Percentiles rank a stretch among this genome's conserved stretches.
Evolutionary conservation across 148 eudicot species (phyloP).

Genomic region (Fagopyrum esculentum): DNA sequence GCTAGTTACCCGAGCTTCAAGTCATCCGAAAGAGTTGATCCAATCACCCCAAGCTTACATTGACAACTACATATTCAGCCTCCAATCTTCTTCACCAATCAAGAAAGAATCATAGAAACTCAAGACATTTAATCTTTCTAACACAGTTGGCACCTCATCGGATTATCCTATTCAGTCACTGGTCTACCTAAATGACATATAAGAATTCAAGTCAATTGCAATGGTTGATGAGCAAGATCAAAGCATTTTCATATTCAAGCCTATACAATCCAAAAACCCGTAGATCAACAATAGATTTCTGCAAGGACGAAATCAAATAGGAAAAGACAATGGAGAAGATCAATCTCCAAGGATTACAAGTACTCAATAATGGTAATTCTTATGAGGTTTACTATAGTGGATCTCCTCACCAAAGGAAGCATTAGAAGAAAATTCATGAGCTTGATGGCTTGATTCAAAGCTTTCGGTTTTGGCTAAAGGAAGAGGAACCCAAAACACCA

Average conservation of each 20-base stretch:
- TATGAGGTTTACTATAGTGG: background rate
- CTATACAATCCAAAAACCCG: background rate
- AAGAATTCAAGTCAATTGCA: slow-evolving; percentile 11
- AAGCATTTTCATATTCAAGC: slow-evolving; percentile 19
- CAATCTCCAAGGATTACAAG: slow-evolving; percentile 6
- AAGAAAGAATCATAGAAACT: background rate
- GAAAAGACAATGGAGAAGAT: slow-evolving; percentile 8
- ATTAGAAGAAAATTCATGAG: slow-evolving; percentile 4
- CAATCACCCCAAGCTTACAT: background rate
- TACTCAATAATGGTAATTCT: background rate
- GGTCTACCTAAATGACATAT: slow-evolving; percentile 11
- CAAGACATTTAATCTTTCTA: background rate
- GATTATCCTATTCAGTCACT: background rate
- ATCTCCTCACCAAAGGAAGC: background rate
- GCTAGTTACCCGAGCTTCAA: slow-evolving; percentile 66
- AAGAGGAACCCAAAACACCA: background rate
- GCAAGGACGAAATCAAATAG: background rate
- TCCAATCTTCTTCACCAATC: background rate
- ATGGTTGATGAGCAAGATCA: slow-evolving; percentile 12
- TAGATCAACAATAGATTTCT: background rate
- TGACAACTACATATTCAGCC: background rate
- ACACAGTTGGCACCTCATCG: background rate
- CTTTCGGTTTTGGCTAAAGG: slow-evolving; percentile 4
- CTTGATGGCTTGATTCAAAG: background rate
- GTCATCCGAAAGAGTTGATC: slow-evolving; percentile 22